These are phyloP conservation scores for Aureobasidium namibiae DNA, from an alignment of 2,329 filamentous ascomycete genomes.

Conservation along the genomic window DNA sequence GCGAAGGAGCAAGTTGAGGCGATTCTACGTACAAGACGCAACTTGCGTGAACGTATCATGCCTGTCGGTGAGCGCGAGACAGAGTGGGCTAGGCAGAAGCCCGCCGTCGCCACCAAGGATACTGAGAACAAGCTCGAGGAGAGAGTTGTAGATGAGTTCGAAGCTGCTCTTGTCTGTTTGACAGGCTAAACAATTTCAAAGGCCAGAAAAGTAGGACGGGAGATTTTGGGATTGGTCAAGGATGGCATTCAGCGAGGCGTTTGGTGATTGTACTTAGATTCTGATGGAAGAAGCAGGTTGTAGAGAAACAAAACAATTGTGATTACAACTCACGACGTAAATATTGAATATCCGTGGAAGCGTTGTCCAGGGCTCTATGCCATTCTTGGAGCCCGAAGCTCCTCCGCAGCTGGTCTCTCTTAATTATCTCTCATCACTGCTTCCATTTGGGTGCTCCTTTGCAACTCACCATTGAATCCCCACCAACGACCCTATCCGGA, in stretches of 20 bases:
- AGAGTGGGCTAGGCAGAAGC: slow-evolving; percentile 45
- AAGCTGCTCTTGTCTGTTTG: slow-evolving; percentile 26
- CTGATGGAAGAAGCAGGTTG: background rate
- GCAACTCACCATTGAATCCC: background rate
- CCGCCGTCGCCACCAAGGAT: slow-evolving; percentile 24
- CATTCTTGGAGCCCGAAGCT: background rate
- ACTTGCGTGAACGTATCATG: slow-evolving; percentile 64
- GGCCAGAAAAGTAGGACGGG: background rate
- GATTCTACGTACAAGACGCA: slow-evolving; percentile 55
- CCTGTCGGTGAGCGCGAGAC: slow-evolving; percentile 65
- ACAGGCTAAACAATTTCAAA: background rate
- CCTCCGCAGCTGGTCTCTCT: background rate
- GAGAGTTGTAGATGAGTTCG: slow-evolving; percentile 63
- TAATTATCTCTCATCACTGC: background rate
- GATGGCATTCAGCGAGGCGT: slow-evolving; percentile 6
- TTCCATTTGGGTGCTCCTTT: background rate
- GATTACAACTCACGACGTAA: background rate
- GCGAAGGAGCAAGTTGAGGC: slow-evolving; percentile 79
- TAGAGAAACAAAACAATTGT: background rate
- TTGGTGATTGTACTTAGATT: background rate
- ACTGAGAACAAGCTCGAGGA: slow-evolving; percentile 63
- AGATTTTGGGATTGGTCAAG: background rate
- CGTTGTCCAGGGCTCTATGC: background rate
- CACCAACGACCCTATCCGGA: background rate
- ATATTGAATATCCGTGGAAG: background rate